These are phyloP conservation scores for Linderniella brevidens DNA, from an alignment of 257 asterid species.

Conservation along the genomic window DNA sequence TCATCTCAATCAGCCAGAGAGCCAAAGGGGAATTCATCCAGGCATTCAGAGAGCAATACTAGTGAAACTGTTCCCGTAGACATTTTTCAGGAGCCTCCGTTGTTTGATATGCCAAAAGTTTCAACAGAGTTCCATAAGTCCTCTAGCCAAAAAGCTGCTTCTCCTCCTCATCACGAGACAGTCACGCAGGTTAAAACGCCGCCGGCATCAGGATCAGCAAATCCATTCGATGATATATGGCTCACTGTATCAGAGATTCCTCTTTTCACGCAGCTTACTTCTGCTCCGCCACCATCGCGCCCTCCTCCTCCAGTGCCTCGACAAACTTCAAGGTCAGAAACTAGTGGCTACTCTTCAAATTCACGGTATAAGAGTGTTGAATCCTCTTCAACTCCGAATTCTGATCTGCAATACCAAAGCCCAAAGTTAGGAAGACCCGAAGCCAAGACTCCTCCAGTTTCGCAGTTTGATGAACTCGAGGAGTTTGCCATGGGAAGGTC, in stretches of 20 bases:
- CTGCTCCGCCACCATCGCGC: constrained; percentile 97
- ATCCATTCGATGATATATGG: constrained; percentile 20
- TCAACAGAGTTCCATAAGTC: constrained; percentile 39
- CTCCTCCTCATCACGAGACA: constrained; percentile 48
- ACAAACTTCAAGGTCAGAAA: constrained; percentile 27
- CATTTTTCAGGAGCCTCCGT: constrained; percentile 46
- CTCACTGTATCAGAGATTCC: constrained; percentile 84
- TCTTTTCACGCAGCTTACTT: constrained; percentile 73
- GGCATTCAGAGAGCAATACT: constrained; percentile 34
- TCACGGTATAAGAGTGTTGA: constrained; percentile 43
- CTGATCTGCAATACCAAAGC: constrained; percentile 35
- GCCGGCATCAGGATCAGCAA: constrained; percentile 33
- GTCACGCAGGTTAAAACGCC: constrained; percentile 29
- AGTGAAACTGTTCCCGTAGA: constrained; percentile 41
- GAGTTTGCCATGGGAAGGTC: constrained; percentile 68
- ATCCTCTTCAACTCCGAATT: constrained; percentile 35
- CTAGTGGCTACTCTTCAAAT: constrained; percentile 36
- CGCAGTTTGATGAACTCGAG: constrained; percentile 84
- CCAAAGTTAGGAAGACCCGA: constrained; percentile 32
- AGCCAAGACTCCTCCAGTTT: constrained; percentile 40
- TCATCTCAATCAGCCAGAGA: constrained; percentile 30
- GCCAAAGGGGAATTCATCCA: constrained; percentile 33
- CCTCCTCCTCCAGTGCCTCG: constrained; percentile 92
- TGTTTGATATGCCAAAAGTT: constrained; percentile 54
- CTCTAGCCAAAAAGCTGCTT: constrained; percentile 28